These are phyloP conservation scores for Lasiodiplodia gonubiensis DNA, from an alignment of 2,329 filamentous ascomycete genomes.

Conservation along the genomic window DNA sequence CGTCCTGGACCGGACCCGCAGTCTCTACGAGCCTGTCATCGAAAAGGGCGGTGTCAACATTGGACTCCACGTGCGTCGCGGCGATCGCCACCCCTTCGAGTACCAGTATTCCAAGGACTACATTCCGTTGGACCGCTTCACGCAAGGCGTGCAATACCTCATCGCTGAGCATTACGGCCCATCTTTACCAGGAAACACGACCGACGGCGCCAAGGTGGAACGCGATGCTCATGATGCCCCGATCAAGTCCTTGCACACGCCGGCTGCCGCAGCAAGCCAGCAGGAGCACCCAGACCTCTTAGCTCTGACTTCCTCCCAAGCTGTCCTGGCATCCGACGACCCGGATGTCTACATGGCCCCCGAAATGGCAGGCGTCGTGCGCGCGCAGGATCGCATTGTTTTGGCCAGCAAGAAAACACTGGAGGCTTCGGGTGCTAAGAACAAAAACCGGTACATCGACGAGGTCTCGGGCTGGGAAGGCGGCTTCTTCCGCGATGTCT, in stretches of 20 bases:
- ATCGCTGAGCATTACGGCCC: constrained; percentile 55
- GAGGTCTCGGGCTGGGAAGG: constrained; percentile 86
- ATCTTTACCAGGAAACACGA: constrained; percentile 29
- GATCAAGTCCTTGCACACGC: neutral
- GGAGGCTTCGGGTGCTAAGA: constrained; percentile 45
- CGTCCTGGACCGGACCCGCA: constrained; percentile 63
- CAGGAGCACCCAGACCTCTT: constrained; percentile 19
- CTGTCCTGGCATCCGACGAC: constrained; percentile 81
- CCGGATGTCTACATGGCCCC: constrained; percentile 72
- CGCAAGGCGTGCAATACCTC: constrained; percentile 60
- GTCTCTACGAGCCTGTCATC: constrained; percentile 58
- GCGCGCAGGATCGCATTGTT: constrained; percentile 77
- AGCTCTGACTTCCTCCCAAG: constrained; percentile 42
- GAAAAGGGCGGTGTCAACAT: constrained; percentile 62
- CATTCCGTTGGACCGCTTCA: constrained; percentile 74
- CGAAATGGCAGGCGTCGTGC: constrained; percentile 62
- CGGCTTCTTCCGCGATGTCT: constrained; percentile 81
- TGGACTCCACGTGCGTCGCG: constrained; percentile 79
- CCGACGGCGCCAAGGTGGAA: constrained; percentile 31
- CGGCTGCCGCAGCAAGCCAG: neutral
- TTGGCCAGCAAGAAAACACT: constrained; percentile 69
- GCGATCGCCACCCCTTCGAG: constrained; percentile 78
- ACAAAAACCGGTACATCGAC: constrained; percentile 68
- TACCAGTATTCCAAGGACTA: constrained; percentile 79
- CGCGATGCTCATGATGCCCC: constrained; percentile 13